Conservation (phyloP, 2,329 filamentous ascomycete species). For the Aspergillus puulaauensis region DNA sequence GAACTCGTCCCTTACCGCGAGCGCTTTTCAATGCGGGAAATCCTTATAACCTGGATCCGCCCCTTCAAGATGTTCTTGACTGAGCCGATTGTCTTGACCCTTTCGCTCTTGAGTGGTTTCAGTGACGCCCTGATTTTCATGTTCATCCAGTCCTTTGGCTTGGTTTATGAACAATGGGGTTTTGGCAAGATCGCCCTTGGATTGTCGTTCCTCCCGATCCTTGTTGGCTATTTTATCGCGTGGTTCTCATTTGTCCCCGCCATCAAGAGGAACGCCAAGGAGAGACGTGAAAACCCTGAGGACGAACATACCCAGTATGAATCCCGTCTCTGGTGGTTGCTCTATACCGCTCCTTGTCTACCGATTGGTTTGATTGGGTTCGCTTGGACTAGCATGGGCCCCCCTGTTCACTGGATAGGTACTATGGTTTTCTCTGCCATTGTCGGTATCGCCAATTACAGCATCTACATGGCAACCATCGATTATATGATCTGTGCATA, state of each 20-base stretch:
- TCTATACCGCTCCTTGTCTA: constrained; percentile 59
- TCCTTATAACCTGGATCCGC: constrained; percentile 58
- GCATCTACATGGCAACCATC: constrained; percentile 66
- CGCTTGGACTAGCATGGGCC: constrained; percentile 59
- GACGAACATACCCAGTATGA: constrained; percentile 64
- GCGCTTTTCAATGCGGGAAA: constrained; percentile 59
- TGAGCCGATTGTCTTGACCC: constrained; percentile 63
- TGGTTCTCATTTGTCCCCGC: constrained; percentile 58
- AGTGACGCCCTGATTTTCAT: constrained; percentile 66
- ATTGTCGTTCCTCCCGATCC: constrained; percentile 56
- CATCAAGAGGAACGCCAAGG: constrained; percentile 51
- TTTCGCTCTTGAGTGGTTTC: constrained; percentile 64
- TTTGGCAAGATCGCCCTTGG: constrained; percentile 53
- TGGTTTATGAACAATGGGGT: constrained; percentile 60
- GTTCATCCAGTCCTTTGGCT: constrained; percentile 62
- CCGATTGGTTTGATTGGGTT: constrained; percentile 64
- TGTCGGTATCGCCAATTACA: constrained; percentile 64
- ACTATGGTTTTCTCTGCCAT: constrained; percentile 60
- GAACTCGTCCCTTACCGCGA: constrained; percentile 63
- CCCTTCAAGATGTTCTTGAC: constrained; percentile 65
- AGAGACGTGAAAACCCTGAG: constrained; percentile 48
- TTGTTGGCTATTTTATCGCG: constrained; percentile 60
- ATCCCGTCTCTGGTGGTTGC: constrained; percentile 59
- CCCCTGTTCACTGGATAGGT: constrained; percentile 60
- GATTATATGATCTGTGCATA: constrained; percentile 70